These are phyloP conservation scores for Gentiana straminea DNA, from an alignment of 257 asterid species.

Conservation along the genomic window DNA sequence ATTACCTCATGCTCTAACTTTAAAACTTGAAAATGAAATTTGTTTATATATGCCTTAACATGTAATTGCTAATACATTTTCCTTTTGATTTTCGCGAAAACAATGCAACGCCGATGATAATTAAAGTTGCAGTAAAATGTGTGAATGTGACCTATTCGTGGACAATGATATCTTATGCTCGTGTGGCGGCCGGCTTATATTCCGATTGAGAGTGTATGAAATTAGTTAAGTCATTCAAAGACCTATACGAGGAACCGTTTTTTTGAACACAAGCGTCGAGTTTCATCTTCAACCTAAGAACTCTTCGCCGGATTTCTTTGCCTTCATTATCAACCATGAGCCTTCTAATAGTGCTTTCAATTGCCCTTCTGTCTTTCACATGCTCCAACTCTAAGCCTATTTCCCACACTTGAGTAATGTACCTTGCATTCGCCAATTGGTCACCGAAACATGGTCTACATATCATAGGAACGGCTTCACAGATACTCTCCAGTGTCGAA, in stretches of 20 bases:
- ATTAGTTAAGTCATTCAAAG: constrained; percentile 12
- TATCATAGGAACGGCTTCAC: constrained; percentile 34
- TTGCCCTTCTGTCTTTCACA: constrained; percentile 7
- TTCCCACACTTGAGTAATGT: constrained; percentile 11
- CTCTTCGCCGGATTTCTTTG: constrained; percentile 15
- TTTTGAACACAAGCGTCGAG: constrained; percentile 6
- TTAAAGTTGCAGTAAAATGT: too few species aligned
- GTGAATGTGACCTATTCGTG: too few species aligned
- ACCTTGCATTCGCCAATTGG: constrained; percentile 7
- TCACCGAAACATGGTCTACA: constrained; percentile 11
- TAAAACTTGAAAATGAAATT: too few species aligned
- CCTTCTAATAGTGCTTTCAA: constrained; percentile 11
- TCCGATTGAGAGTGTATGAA: constrained; percentile 12
- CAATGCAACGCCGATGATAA: too few species aligned
- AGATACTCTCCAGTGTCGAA: constrained; percentile 44
- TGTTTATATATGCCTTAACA: too few species aligned
- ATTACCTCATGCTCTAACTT: too few species aligned
- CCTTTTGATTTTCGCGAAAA: too few species aligned
- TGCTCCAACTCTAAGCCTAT: constrained; percentile 13
- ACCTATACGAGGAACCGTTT: constrained; percentile 17
- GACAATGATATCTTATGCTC: too few species aligned
- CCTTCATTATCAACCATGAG: constrained; percentile 13
- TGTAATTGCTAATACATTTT: too few species aligned
- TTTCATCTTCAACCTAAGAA: constrained; percentile 14
- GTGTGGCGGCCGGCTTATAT: too few species aligned